phyloP scores from a whole-genome alignment of 1,139 yeast genomes.

The Magnusiomyces fungicola region DNA sequence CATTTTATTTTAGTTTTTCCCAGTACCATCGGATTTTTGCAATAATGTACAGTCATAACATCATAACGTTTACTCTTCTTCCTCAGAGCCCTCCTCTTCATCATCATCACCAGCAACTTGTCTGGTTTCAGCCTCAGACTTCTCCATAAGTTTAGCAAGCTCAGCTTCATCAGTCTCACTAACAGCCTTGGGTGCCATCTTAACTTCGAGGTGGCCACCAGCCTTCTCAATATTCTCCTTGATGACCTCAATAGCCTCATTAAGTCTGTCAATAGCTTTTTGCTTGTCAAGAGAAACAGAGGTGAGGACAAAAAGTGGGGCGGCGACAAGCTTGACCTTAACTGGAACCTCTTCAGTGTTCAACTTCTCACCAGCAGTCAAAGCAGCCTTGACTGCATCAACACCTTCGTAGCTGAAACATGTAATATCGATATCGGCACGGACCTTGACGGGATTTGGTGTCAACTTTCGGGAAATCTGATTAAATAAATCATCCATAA shows the following conservation, averaged over 20 bases:
- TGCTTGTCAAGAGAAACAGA: conserved; percentile 89
- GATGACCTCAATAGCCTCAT: conserved; percentile 71
- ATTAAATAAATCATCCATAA: conserved; percentile 70
- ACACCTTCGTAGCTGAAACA: conserved; percentile 97
- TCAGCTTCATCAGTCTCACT: conserved; percentile 98
- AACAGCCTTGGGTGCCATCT: conserved; percentile 98
- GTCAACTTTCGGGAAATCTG: conserved; percentile 92
- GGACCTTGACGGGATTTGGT: conserved; percentile 94
- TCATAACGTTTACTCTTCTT: conserved; percentile 8
- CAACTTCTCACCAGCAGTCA: conserved; percentile 76
- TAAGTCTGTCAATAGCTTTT: conserved; percentile 73
- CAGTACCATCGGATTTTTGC: no score
- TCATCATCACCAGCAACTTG: conserved; percentile 56
- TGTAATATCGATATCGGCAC: conserved; percentile 96
- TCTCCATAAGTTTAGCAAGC: conserved; percentile 84
- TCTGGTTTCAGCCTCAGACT: conserved; percentile 59
- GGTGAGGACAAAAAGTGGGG: conserved; percentile 91
- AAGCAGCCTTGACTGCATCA: conserved; percentile 89
- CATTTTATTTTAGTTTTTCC: not conserved
- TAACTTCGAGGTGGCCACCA: conserved; percentile 86
- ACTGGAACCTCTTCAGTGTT: conserved; percentile 77
- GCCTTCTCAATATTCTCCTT: conserved; percentile 57
- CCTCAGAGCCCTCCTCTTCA: conserved; percentile 35
- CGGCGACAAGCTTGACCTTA: conserved; percentile 93
- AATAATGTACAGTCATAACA: no score